phyloP scores from a whole-genome alignment of 2,329 filamentous ascomycete species.

The Pezicula carpinea region DNA sequence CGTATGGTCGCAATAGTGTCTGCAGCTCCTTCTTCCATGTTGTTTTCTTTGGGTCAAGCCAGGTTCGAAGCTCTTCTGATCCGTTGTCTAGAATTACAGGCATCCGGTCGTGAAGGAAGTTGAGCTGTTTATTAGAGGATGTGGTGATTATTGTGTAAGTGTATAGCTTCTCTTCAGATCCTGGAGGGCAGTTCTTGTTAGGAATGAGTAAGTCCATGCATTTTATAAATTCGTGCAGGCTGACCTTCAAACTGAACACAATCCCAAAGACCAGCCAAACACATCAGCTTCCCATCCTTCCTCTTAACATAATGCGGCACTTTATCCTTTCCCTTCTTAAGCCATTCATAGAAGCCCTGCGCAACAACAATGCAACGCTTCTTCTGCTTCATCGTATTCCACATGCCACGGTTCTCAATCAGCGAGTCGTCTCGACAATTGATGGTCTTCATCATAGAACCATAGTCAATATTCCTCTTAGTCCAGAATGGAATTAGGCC shows the following conservation, averaged over 20 bases:
- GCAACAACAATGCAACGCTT: constrained; percentile 86
- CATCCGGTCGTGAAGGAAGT: constrained; percentile 92
- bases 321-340: constrained; percentile 78
- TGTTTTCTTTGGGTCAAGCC: constrained; percentile 69
- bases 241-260: constrained; percentile 73
- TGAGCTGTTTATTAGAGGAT: constrained; percentile 73
- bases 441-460: constrained; percentile 78
- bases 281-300: constrained; percentile 75
- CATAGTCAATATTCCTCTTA: constrained; percentile 74
- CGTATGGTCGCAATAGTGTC: constrained; percentile 70
- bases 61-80: constrained; percentile 63
- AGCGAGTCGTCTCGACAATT: constrained; percentile 93
- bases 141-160: constrained; percentile 96
- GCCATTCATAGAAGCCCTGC: constrained; percentile 95
- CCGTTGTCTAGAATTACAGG: constrained; percentile 82
- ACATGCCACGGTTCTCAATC: constrained; percentile 72
- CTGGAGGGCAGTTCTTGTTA: constrained; percentile 23
- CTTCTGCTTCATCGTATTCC: constrained; percentile 83
- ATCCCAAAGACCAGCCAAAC: constrained; percentile 89
- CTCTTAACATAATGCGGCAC: constrained; percentile 80
- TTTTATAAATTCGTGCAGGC: background rate
- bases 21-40: constrained; percentile 80
- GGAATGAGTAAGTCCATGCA: too few species aligned
- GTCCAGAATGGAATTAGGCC: constrained; percentile 93
- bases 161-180: constrained; percentile 65